Conservation (phyloP, 2,329 filamentous ascomycete species). For the Harringtonia lauricola region DNA sequence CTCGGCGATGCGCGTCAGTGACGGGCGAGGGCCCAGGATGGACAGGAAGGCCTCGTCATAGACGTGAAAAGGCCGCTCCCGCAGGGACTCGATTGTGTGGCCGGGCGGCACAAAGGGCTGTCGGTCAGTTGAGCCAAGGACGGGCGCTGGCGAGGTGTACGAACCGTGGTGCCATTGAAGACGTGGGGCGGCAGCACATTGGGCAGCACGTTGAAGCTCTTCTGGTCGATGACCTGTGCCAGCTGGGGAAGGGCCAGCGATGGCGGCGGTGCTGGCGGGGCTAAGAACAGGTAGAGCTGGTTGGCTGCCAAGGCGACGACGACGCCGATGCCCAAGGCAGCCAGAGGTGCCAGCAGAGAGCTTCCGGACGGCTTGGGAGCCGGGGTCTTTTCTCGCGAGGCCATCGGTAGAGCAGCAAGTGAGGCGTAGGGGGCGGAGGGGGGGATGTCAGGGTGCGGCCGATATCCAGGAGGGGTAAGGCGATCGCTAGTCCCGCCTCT, state of each 20-base stretch:
- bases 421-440: too few relatives aligned
- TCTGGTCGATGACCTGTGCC: constrained; percentile 32
- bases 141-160: background rate
- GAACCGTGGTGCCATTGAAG: constrained; percentile 19
- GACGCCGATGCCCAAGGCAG: too few relatives aligned
- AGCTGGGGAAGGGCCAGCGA: constrained; percentile 17
- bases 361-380: too few relatives aligned
- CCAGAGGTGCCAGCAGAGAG: too few relatives aligned
- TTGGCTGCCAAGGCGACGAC: background rate
- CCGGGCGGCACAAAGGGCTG: constrained; percentile 33
- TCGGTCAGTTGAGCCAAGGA: background rate
- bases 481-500: too few relatives aligned
- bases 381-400: too few relatives aligned
- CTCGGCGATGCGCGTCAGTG: constrained; percentile 36
- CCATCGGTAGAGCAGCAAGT: too few relatives aligned
- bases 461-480: too few relatives aligned
- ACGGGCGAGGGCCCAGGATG: constrained; percentile 36
- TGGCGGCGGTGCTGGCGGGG: too few relatives aligned
- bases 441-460: too few relatives aligned
- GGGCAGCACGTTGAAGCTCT: constrained; percentile 29
- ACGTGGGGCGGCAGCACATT: constrained; percentile 26
- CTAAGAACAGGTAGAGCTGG: background rate
- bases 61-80: constrained; percentile 31
- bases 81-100: constrained; percentile 23
- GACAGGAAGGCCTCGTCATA: constrained; percentile 40